Conservation (phyloP, 2,329 filamentous ascomycete species). For the Neurospora crassa region DNA sequence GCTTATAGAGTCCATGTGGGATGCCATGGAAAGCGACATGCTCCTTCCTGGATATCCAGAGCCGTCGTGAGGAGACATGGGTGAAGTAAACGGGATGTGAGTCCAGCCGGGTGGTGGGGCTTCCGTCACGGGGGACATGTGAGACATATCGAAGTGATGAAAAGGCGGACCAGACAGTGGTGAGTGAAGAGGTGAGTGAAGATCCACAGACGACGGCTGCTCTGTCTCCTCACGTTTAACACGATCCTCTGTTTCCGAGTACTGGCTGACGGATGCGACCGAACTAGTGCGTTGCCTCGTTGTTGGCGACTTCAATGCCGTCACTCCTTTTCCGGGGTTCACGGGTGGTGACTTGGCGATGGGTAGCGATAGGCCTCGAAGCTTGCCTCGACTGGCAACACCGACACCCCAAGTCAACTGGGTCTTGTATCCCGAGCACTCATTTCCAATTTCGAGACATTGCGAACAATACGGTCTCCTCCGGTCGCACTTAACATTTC, state of each 20-base stretch:
- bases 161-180: constrained; percentile 37
- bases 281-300: constrained; percentile 36
- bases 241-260: constrained; percentile 24
- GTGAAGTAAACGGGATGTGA: constrained; percentile 36
- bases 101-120: constrained; percentile 35
- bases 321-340: constrained; percentile 33
- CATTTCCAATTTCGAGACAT: constrained; percentile 82
- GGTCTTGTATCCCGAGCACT: constrained; percentile 94
- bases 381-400: constrained; percentile 89
- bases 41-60: constrained; percentile 34
- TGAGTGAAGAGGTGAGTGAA: constrained; percentile 6
- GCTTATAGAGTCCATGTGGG: constrained; percentile 49
- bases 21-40: constrained; percentile 33
- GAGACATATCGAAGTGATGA: constrained; percentile 40
- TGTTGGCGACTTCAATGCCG: constrained; percentile 25
- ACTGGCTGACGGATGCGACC: constrained; percentile 27
- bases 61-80: constrained; percentile 28
- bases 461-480: constrained; percentile 90
- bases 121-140: constrained; percentile 37
- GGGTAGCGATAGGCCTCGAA: constrained; percentile 74
- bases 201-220: constrained; percentile 15
- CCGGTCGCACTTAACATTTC: constrained; percentile 78
- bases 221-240: constrained; percentile 24
- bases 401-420: constrained; percentile 95
- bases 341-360: constrained; percentile 53